Base-by-base conservation (phyloP, 192 early-diverging fungal species). In the Thamnidium elegans region DNA sequence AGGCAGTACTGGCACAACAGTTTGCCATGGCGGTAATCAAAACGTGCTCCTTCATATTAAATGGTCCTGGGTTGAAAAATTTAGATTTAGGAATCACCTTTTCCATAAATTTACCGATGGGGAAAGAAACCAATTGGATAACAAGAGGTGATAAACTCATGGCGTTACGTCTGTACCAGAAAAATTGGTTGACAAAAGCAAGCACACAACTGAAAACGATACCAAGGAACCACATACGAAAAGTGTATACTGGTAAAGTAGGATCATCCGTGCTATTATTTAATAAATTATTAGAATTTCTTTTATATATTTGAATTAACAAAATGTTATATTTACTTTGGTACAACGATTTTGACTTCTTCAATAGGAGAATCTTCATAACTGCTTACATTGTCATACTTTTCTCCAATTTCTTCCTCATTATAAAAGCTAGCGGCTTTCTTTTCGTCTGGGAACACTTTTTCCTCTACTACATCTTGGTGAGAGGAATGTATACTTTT, bases 41-140 rank as follows among this genome's bases (percentile, higher is more conserved):
- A 55, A 80, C 83, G 60, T 87, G 88, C 62, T 89, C 88, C 56
- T 90, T 90, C 64, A 87, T 74, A 21, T 75, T 80, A 62, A 89
- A 89, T 14, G 76, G 62, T 42, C 83, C 86, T 20, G 86, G 86
- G 61, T 88, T 88, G 20, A 79, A 78, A 23, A 73, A 85, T 44
- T 15, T 55, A 14, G 71, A 73, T n/a, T 58, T 62, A 11, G 80
- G 80, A n/a, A 81, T 66, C 9, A 77, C 51, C 4, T 21, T 54
- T 52, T 75, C 80, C 71, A 84, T 67, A 20, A 76, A 59, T n/a
- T 69, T 71, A 11, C 80, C 82, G 21, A 81, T 3, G 11, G 82
- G 80, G 68, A 73, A 84, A 8, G 80, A 63, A 17, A 84, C 23
- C 51, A 84, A 58, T 23, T 82, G 82, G 50, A 79, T 63, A 44